Evolutionary conservation across 2,329 filamentous ascomycete genomes (phyloP), one percentile per base, ranked within the genome.

Genomic region (Ophiostoma sp.): DNA sequence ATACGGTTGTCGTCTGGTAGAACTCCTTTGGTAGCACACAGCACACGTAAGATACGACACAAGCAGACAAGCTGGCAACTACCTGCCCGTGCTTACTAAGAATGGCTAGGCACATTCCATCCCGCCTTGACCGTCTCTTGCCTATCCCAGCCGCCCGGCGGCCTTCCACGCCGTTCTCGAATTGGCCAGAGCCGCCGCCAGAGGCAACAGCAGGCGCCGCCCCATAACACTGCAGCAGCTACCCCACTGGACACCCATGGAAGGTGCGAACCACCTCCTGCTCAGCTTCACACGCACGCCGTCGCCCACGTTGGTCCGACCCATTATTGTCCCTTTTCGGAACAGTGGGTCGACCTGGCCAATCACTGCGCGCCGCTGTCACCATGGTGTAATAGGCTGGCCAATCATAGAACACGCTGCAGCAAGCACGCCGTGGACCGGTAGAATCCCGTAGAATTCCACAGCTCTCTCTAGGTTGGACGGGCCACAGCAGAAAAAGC

Each of bases 391-490:
- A 11, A 5, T n/a, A 8, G 2, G 7, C 62, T 18, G 36, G 66
- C 73, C 68, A 73, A 74, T 73, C 70, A 76, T 66, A 72, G 72
- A 72, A 73, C 41, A 64, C 18, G 67, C 67, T 63, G 68, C 67
- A 69, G 71, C 73, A 52, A 71, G 70, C 72, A 45, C 40, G n/a
- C n/a, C 63, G 63, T 73, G 74, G 72, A 64, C 66, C 69, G 74
- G 75, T 77, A 75, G 76, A 77, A 77, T 74, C 75, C 72, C 73
- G 71, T 77, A 69, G 76, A 77, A 77, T 72, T 72, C 74, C 71
- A 27, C 69, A 70, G 69, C 72, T 73, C 75, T 75, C 72, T 73
- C 63, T 64, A 72, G 70, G n/a, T n/a, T 55, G 49, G 49, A 55
- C 49, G 49, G 45, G 65, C 67, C 68, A 63, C 73, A 72, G 73